These are phyloP conservation scores for Scutellaria barbata DNA, from an alignment of 257 asterid species.

Conservation along the genomic window DNA sequence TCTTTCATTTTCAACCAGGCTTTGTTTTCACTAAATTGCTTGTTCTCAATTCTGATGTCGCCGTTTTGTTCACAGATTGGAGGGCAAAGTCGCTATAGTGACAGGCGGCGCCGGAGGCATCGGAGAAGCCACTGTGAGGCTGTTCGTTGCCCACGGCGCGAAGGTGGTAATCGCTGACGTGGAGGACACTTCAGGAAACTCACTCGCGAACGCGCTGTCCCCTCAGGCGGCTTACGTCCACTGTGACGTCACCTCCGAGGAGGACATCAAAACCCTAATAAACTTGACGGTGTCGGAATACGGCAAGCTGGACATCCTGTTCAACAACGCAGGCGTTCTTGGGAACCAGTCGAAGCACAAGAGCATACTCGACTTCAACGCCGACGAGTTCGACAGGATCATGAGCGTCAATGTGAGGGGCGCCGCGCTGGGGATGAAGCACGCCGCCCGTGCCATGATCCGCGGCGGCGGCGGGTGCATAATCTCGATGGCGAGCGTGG, in stretches of 20 bases:
- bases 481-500: slow-evolving; percentile 79
- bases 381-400: slow-evolving; percentile 62
- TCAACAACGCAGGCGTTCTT: slow-evolving; percentile 83
- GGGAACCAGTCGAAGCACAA: slow-evolving; percentile 70
- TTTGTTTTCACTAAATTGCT: not conserved
- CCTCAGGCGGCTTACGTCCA: slow-evolving; percentile 50
- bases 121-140: slow-evolving; percentile 77
- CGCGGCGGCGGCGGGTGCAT: slow-evolving; percentile 54
- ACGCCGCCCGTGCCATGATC: slow-evolving; percentile 83
- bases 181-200: slow-evolving; percentile 56
- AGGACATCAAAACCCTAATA: slow-evolving; percentile 52
- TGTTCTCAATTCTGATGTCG: not conserved
- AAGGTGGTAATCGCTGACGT: slow-evolving; percentile 70
- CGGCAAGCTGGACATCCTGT: slow-evolving; percentile 65
- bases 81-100: slow-evolving; percentile 70
- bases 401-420: slow-evolving; percentile 80
- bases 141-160: slow-evolving; percentile 74
- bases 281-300: slow-evolving; percentile 46
- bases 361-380: slow-evolving; percentile 73
- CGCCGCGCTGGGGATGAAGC: slow-evolving; percentile 77
- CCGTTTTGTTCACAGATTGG: slow-evolving; percentile 50
- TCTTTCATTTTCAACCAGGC: not conserved
- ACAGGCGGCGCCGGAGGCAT: slow-evolving; percentile 92
- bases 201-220: slow-evolving; percentile 48
- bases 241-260: slow-evolving; percentile 73